Evolutionary conservation across 345 rosid species (phyloP).

Genomic region (Syzygium jambos): DNA sequence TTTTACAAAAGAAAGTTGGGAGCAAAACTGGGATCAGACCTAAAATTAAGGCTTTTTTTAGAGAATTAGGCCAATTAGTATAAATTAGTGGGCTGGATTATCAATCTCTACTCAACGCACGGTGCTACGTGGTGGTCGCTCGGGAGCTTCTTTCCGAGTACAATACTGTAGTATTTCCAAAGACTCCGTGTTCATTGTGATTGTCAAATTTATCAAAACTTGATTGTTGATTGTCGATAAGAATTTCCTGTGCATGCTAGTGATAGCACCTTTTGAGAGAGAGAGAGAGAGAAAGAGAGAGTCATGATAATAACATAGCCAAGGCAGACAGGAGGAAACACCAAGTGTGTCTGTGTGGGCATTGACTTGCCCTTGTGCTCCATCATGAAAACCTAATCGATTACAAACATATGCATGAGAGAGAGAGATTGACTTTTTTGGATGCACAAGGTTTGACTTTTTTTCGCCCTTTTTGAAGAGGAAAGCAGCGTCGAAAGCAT

Average conservation of each 20-base stretch:
- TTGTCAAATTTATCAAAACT: background rate
- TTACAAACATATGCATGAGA: background rate
- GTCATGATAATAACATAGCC: slow-evolving; percentile 7
- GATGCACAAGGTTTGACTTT: background rate
- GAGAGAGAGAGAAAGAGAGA: background rate
- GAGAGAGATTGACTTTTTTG: background rate
- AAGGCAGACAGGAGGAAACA: slow-evolving; percentile 42
- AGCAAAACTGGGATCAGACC: background rate
- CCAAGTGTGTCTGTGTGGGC: slow-evolving; percentile 32
- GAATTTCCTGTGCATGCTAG: background rate
- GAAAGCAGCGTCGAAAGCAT: background rate
- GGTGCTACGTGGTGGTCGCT: background rate
- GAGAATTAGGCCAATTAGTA: background rate
- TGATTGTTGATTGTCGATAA: background rate
- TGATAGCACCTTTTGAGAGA: background rate
- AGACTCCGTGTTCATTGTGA: background rate
- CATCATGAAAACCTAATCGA: background rate
- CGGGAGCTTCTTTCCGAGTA: background rate
- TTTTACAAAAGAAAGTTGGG: background rate
- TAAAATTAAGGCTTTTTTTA: background rate
- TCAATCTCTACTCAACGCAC: background rate
- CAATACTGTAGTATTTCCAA: background rate
- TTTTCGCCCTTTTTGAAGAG: background rate
- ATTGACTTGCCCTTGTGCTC: slow-evolving; percentile 22
- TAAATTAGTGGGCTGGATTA: background rate